These are phyloP conservation scores for Colletotrichum somersetense DNA, from an alignment of 2,329 filamentous ascomycete genomes.

Conservation along the genomic window DNA sequence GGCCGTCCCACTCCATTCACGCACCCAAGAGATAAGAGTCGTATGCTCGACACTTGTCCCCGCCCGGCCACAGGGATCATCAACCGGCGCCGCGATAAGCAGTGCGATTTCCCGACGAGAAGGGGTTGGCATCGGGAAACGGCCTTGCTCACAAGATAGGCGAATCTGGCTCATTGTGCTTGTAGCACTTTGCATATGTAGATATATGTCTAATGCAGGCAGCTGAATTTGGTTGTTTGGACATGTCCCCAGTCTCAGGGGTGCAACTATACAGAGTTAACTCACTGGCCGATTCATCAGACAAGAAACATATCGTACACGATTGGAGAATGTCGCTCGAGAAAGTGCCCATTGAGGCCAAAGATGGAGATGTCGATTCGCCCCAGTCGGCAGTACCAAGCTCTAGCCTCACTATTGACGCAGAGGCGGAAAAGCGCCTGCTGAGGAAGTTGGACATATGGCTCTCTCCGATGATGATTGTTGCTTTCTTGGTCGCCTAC, in stretches of 20 bases:
- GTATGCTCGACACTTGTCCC: conserved; percentile 25
- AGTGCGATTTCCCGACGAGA: conserved; percentile 20
- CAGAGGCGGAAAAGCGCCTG: conserved; percentile 39
- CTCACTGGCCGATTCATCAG: neutral
- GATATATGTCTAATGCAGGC: conserved; percentile 21
- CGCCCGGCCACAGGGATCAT: conserved; percentile 32
- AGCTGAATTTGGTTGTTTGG: neutral
- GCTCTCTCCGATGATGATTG: conserved; percentile 40
- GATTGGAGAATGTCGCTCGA: conserved; percentile 17
- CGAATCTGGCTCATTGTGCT: conserved; percentile 30
- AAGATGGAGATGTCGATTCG: conserved; percentile 29
- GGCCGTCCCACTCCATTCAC: conserved; percentile 1
- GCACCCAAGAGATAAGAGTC: conserved; percentile 28
- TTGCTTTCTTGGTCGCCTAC: conserved; percentile 50
- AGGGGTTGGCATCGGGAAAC: conserved; percentile 29
- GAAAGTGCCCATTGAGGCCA: conserved; percentile 29
- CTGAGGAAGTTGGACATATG: conserved; percentile 46
- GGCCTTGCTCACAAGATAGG: conserved; percentile 23
- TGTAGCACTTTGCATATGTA: conserved; percentile 2
- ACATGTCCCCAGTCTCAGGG: neutral
- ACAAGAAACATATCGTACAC: too few species aligned
- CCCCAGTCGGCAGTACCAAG: conserved; percentile 13
- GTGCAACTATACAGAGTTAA: neutral
- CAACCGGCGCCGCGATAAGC: conserved; percentile 26
- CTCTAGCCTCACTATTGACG: conserved; percentile 24